Conservation (phyloP, 2,329 filamentous ascomycete species). For the Aspergillus ustus region DNA sequence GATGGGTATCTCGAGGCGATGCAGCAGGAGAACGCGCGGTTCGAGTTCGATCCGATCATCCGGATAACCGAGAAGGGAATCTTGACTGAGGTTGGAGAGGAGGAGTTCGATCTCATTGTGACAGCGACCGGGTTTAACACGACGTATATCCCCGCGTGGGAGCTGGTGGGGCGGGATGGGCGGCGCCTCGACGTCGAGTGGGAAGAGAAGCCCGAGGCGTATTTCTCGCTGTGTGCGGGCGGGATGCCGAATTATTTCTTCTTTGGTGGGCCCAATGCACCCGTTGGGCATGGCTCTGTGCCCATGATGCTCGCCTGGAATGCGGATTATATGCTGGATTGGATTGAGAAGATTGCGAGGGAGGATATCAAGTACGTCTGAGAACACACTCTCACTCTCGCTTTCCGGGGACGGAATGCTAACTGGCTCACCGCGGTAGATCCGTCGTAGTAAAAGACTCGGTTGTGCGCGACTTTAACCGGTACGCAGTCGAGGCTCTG, state of each 20-base stretch:
- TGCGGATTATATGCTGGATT: slow-evolving; percentile 33
- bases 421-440: too few relatives aligned
- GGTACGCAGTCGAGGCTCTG: slow-evolving; percentile 27
- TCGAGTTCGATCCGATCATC: slow-evolving; percentile 28
- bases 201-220: slow-evolving; percentile 27
- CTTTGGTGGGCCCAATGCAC: slow-evolving; percentile 30
- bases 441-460: slow-evolving; percentile 23
- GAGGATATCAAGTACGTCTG: slow-evolving; percentile 23
- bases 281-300: slow-evolving; percentile 30
- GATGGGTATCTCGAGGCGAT: slow-evolving; percentile 36
- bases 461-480: slow-evolving; percentile 26
- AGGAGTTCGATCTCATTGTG: slow-evolving; percentile 37
- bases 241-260: slow-evolving; percentile 38
- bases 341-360: slow-evolving; percentile 31
- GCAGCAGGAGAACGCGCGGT: slow-evolving; percentile 27
- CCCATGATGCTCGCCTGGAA: slow-evolving; percentile 21
- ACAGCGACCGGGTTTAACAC: slow-evolving; percentile 51
- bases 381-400: too few relatives aligned
- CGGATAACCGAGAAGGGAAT: slow-evolving; percentile 29
- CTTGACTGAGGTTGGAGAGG: slow-evolving; percentile 21
- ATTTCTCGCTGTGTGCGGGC: slow-evolving; percentile 28
- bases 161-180: slow-evolving; percentile 36
- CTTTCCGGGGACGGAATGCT: not conserved
- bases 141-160: slow-evolving; percentile 41
- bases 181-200: slow-evolving; percentile 29